Percentiles rank a stretch among this genome's conserved stretches.
Evolutionary conservation across 352 stramenopile genomes (phyloP).

Genomic region (Phytopythium sindhum): DNA sequence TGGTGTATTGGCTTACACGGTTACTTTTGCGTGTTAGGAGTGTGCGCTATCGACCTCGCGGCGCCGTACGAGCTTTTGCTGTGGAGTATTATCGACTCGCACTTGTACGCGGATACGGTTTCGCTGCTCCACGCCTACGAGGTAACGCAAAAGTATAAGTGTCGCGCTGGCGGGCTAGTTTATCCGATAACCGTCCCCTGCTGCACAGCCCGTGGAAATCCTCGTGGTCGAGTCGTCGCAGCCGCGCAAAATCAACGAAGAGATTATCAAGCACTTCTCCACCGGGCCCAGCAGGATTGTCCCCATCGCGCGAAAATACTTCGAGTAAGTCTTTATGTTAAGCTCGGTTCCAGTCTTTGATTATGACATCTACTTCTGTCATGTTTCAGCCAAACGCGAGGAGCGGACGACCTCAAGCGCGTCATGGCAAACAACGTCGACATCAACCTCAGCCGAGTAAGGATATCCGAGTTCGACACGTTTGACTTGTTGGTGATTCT

Average conservation of each 20-base stretch:
- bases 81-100: constrained; percentile 79
- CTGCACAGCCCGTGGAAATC: constrained; percentile 60
- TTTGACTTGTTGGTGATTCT: neutral
- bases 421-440: constrained; percentile 82
- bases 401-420: constrained; percentile 78
- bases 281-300: constrained; percentile 55
- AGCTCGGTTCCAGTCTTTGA: neutral
- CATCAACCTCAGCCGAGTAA: constrained; percentile 72
- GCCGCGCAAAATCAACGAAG: constrained; percentile 60
- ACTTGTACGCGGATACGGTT: constrained; percentile 67
- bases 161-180: neutral
- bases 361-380: neutral
- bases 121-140: constrained; percentile 71
- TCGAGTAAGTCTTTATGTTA: constrained; percentile 42
- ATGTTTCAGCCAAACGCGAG: constrained; percentile 68
- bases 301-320: constrained; percentile 74
- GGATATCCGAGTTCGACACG: neutral
- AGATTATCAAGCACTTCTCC: constrained; percentile 58
- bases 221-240: constrained; percentile 65
- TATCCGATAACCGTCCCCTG: neutral
- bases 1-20: too few relatives aligned
- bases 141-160: constrained; percentile 16
- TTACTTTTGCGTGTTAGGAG: constrained; percentile 26
- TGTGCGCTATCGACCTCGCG: constrained; percentile 69
- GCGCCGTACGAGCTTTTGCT: constrained; percentile 70